A percentile compares a stretch with the other conserved stretches of the same genome.
These are phyloP conservation scores for Hawksworthiomyces lignivorus DNA, from an alignment of 2,329 filamentous ascomycete species.

Conservation along the genomic window DNA sequence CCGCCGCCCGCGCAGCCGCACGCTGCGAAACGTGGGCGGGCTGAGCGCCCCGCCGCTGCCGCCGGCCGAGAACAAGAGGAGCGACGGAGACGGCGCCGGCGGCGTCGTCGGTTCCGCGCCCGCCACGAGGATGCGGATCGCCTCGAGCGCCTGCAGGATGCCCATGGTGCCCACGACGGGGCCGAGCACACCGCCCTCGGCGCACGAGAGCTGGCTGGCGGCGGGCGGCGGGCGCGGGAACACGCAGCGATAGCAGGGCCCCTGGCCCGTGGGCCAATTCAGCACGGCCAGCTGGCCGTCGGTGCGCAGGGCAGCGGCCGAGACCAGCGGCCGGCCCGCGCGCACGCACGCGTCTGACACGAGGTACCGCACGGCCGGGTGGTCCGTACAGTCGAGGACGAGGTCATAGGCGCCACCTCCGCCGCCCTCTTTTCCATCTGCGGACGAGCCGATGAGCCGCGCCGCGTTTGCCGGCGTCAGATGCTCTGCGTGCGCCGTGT, in stretches of 20 bases:
- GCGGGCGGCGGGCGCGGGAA: conserved; percentile 83
- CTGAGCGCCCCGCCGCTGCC: conserved; percentile 23
- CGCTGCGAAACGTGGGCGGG: conserved; percentile 54
- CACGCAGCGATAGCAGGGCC: conserved; percentile 89
- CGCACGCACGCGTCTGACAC: conserved; percentile 86
- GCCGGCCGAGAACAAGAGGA: conserved; percentile 47
- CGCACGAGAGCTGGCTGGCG: conserved; percentile 75
- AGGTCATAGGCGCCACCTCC: conserved; percentile 77
- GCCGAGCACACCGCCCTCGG: conserved; percentile 86
- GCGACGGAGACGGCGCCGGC: conserved; percentile 28
- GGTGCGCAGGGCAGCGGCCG: conserved; percentile 78
- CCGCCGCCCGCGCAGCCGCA: conserved; percentile 64
- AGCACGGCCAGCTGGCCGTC: conserved; percentile 87
- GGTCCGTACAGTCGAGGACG: conserved; percentile 91
- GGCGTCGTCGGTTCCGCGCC: conserved; percentile 3
- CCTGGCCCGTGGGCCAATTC: conserved; percentile 69
- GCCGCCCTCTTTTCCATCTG: too few relatives aligned
- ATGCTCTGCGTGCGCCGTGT: conserved; percentile 54
- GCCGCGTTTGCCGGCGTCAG: conserved; percentile 63
- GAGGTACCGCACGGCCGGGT: conserved; percentile 82
- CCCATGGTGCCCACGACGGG: conserved; percentile 93
- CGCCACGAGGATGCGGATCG: conserved; percentile 68
- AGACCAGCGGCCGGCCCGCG: conserved; percentile 70
- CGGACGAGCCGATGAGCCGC: conserved; percentile 54
- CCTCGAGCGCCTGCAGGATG: conserved; percentile 81